These are phyloP conservation scores for Solanum corneliomulleri DNA, from an alignment of 257 asterid species.

Conservation along the genomic window DNA sequence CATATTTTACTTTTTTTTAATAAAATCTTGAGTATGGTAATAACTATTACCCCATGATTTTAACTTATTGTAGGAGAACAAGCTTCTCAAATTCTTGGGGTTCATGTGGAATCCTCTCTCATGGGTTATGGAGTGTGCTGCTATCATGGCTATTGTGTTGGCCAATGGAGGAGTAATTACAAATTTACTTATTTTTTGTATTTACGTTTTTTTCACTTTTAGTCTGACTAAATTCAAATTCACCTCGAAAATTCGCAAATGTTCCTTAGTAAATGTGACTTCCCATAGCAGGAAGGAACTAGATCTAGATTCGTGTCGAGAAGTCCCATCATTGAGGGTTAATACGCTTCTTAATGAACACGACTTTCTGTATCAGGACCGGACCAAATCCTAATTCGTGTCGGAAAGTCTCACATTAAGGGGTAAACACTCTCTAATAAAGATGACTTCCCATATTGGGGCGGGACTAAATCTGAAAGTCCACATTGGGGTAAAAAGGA, in stretches of 20 bases:
- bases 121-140: constrained; percentile 95
- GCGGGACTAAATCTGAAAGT: neutral
- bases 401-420: neutral
- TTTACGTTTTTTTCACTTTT: neutral
- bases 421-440: neutral
- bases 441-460: neutral
- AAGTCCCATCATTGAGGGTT: too few relatives aligned
- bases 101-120: constrained; percentile 99
- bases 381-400: neutral
- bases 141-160: constrained; percentile 78
- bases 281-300: neutral
- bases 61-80: constrained; percentile 27
- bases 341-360: neutral
- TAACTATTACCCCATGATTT: neutral
- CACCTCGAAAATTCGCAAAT: neutral
- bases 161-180: constrained; percentile 67
- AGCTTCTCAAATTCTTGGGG: constrained; percentile 64
- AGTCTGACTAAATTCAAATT: neutral
- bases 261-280: neutral
- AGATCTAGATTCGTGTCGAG: too few relatives aligned
- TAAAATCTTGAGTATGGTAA: neutral
- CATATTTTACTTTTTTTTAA: neutral
- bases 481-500: neutral
- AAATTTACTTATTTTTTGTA: neutral
- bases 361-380: neutral